A percentile compares a stretch with the other conserved stretches of the same genome.
phyloP scores from a whole-genome alignment of 148 eudicot species.

The Cornus suecica region DNA sequence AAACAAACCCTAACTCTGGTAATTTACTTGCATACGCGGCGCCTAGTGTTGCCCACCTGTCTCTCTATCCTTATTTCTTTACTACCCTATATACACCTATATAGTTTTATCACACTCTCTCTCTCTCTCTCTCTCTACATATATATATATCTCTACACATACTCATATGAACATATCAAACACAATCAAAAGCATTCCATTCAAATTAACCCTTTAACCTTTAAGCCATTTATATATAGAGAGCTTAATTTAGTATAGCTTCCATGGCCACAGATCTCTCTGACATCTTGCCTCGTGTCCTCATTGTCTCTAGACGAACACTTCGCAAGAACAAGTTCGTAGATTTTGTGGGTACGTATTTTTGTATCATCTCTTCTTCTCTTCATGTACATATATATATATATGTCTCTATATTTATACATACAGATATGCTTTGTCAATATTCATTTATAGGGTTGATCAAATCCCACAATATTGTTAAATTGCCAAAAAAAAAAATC shows the following conservation, averaged over 20 bases:
- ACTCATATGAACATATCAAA: no score
- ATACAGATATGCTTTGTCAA: background rate
- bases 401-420: no score
- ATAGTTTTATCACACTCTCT: background rate
- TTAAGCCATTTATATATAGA: no score
- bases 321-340: conserved; percentile 93
- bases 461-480: no score
- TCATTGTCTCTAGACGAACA: conserved; percentile 73
- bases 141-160: no score
- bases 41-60: conserved; percentile 4
- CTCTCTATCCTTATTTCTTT: background rate
- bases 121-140: no score
- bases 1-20: background rate
- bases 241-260: no score
- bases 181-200: background rate
- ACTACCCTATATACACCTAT: background rate
- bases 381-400: no score
- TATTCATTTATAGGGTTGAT: no score
- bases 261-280: conserved; percentile 34
- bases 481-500: no score
- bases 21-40: background rate
- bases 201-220: background rate
- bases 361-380: background rate
- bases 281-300: conserved; percentile 59
- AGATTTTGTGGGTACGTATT: conserved; percentile 86